A percentile compares a stretch with the other conserved stretches of the same genome.
phyloP scores from a whole-genome alignment of 805 yeast genomes.

The Cyberlindnera bimundalis region DNA sequence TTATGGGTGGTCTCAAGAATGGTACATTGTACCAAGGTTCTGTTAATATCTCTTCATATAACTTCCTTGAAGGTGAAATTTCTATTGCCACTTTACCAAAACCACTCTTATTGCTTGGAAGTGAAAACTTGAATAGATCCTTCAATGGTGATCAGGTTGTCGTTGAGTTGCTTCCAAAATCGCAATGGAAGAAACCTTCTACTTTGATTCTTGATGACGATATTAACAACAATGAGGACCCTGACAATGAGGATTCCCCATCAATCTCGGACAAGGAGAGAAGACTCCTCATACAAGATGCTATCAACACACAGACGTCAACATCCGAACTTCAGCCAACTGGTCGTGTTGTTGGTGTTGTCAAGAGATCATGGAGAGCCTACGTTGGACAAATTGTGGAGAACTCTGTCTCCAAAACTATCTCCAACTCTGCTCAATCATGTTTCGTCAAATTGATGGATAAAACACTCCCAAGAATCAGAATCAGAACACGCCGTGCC shows the following conservation, averaged over 20 bases:
- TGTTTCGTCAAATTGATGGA: constrained; percentile 91
- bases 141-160: constrained; percentile 91
- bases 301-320: constrained; percentile 55
- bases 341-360: constrained; percentile 83
- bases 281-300: constrained; percentile 70
- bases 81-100: constrained; percentile 67
- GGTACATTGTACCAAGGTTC: constrained; percentile 87
- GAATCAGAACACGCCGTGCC: constrained; percentile 86
- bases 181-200: constrained; percentile 86
- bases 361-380: constrained; percentile 90
- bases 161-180: constrained; percentile 81
- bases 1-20: constrained; percentile 86
- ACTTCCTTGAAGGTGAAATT: constrained; percentile 83
- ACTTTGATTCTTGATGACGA: constrained; percentile 64
- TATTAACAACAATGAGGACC: constrained; percentile 32
- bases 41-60: constrained; percentile 77
- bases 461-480: constrained; percentile 76
- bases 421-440: constrained; percentile 64
- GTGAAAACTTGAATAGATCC: constrained; percentile 82
- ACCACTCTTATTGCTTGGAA: constrained; percentile 79
- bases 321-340: constrained; percentile 78
- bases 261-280: constrained; percentile 66
- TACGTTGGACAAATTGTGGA: constrained; percentile 93
- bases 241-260: constrained; percentile 40
- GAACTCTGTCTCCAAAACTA: constrained; percentile 57